Conservation (phyloP, 768 basidiomycete species). For the Rhodotorula toruloides region DNA sequence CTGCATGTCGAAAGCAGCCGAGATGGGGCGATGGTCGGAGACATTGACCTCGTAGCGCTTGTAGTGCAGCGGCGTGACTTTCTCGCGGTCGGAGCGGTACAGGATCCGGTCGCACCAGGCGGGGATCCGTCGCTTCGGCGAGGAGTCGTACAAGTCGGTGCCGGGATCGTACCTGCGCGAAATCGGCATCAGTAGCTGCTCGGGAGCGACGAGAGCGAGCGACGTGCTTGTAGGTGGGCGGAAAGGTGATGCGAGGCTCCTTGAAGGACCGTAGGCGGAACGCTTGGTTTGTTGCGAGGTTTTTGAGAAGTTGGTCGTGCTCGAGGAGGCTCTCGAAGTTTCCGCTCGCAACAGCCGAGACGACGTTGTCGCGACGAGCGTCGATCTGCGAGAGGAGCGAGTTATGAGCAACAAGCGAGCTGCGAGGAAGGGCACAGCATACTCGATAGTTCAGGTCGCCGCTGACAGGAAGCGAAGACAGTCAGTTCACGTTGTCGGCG, state of each 20-base stretch:
- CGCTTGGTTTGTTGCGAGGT: slow-evolving; percentile 69
- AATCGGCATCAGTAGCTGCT: too few species aligned
- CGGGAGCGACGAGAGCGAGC: not conserved
- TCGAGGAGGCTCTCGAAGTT: slow-evolving; percentile 61
- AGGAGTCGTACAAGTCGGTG: slow-evolving; percentile 74
- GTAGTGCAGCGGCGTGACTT: slow-evolving; percentile 68
- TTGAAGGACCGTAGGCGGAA: slow-evolving; percentile 78
- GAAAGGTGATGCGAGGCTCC: slow-evolving; percentile 73
- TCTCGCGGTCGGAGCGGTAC: slow-evolving; percentile 55
- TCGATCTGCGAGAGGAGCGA: slow-evolving; percentile 56
- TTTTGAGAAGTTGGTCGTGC: slow-evolving; percentile 85
- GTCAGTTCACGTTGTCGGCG: too few species aligned
- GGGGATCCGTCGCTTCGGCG: slow-evolving; percentile 79
- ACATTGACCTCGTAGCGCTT: slow-evolving; percentile 76
- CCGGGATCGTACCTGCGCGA: slow-evolving; percentile 61
- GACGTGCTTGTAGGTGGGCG: slow-evolving; percentile 75
- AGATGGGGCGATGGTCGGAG: slow-evolving; percentile 60
- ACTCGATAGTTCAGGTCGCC: slow-evolving; percentile 92
- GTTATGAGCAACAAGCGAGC: not conserved
- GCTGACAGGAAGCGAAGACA: too few species aligned
- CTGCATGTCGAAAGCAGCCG: slow-evolving; percentile 66
- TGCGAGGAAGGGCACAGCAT: not conserved
- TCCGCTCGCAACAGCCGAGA: slow-evolving; percentile 62
- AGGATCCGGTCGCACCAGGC: slow-evolving; percentile 97
- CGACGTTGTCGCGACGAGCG: slow-evolving; percentile 75